A percentile compares a stretch with the other conserved stretches of the same genome.
phyloP scores from a whole-genome alignment of 192 early-diverging fungal species.

The Coemansia sp. region DNA sequence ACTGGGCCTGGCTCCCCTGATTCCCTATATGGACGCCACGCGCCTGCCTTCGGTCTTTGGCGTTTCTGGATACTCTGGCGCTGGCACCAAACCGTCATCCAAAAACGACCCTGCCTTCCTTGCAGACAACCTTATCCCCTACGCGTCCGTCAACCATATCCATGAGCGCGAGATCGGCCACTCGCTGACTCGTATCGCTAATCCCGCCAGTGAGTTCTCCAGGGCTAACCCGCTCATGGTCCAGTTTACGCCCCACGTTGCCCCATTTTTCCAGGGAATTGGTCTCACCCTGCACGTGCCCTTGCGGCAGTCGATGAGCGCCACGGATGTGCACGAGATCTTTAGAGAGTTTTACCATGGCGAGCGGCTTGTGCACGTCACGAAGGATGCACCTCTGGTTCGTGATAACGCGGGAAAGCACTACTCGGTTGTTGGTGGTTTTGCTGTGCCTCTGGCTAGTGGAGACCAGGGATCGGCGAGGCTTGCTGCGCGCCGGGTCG shows the following conservation, averaged over 20 bases:
- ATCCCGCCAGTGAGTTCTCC: constrained; percentile 4
- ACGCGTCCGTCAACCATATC: constrained; percentile 90
- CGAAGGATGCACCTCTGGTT: constrained; percentile 76
- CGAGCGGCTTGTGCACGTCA: constrained; percentile 82
- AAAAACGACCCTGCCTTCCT: constrained; percentile 92
- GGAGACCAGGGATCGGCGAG: constrained; percentile 5
- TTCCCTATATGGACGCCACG: constrained; percentile 57
- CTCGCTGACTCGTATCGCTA: constrained; percentile 56
- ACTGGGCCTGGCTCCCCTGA: constrained; percentile 80
- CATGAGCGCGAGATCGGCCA: constrained; percentile 91
- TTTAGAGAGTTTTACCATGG: constrained; percentile 70
- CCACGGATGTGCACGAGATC: constrained; percentile 64
- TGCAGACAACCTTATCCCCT: constrained; percentile 88
- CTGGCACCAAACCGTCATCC: constrained; percentile 93
- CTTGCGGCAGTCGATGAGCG: constrained; percentile 69
- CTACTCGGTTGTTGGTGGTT: constrained; percentile 87
- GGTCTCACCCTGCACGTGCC: constrained; percentile 86
- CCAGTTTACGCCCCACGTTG: constrained; percentile 89
- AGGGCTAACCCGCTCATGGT: constrained; percentile 49
- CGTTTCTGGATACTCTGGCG: constrained; percentile 98
- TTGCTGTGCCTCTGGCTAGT: constrained; percentile 62
- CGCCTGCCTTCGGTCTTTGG: constrained; percentile 82
- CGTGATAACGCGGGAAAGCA: constrained; percentile 87
- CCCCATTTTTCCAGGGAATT: constrained; percentile 92
- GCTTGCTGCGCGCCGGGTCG: constrained; percentile 69